Conservation (phyloP, 2,329 filamentous ascomycete genomes). For the Sporothrix luriei region DNA sequence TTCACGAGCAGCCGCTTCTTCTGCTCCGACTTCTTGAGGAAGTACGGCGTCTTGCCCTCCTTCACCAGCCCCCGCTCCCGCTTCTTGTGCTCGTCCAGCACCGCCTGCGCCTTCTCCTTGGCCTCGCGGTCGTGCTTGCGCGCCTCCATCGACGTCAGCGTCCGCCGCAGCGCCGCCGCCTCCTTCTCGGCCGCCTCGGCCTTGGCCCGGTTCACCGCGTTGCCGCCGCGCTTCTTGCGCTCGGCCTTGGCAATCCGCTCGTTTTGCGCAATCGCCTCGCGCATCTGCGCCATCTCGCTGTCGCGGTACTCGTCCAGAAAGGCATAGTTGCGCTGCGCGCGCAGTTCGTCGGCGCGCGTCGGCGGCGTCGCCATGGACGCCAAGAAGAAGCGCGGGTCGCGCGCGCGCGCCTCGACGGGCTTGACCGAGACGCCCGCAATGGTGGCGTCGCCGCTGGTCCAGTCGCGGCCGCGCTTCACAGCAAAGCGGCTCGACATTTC, state of each 20-base stretch:
- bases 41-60: conserved; percentile 91
- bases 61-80: conserved; percentile 82
- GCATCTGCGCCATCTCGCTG: conserved; percentile 77
- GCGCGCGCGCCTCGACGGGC: conserved; percentile 47
- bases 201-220: conserved; percentile 19
- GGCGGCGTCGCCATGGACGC: conserved; percentile 52
- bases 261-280: conserved; percentile 63
- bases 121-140: conserved; percentile 69
- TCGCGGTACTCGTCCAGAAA: conserved; percentile 87
- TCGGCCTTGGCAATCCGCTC: conserved; percentile 48
- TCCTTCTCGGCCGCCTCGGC: conserved; percentile 41
- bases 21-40: conserved; percentile 87
- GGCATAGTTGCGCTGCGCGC: conserved; percentile 72
- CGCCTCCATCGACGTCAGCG: conserved; percentile 77
- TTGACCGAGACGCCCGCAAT: conserved; percentile 55
- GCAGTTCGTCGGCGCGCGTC: conserved; percentile 53
- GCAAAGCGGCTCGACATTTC: conserved; percentile 80
- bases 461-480: conserved; percentile 75
- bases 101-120: conserved; percentile 68
- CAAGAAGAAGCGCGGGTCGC: conserved; percentile 88
- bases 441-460: conserved; percentile 34
- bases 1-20: conserved; percentile 82
- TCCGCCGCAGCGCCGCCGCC: conserved; percentile 71
- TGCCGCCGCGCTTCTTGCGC: conserved; percentile 42
- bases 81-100: conserved; percentile 74